A percentile compares a stretch with the other conserved stretches of the same genome.
Evolutionary conservation across 768 basidiomycete species (phyloP).

Genomic region (Suillus occidentalis): DNA sequence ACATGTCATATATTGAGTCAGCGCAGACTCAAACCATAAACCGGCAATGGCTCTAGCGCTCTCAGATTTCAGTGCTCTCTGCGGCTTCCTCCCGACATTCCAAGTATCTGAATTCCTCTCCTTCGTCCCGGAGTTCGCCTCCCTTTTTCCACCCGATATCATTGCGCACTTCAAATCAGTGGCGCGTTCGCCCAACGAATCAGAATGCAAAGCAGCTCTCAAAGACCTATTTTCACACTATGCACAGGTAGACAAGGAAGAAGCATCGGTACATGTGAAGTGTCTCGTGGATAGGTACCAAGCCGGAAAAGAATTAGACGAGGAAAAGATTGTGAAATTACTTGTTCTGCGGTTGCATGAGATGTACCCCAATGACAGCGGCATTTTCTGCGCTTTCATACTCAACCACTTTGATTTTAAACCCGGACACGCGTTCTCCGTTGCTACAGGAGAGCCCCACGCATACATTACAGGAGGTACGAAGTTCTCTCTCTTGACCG

Average conservation of each 20-base stretch:
- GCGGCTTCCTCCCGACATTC: constrained; percentile 8
- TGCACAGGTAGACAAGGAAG: neutral
- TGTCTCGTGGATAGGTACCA: constrained; percentile 6
- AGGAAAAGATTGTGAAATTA: constrained; percentile 23
- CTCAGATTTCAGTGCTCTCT: constrained; percentile 40
- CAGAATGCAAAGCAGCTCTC: neutral
- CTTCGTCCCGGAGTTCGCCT: constrained; percentile 8
- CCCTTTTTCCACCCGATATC: constrained; percentile 5
- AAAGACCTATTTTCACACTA: constrained; percentile 8
- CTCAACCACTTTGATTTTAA: constrained; percentile 53
- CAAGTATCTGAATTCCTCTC: constrained; percentile 5
- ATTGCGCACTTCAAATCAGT: neutral
- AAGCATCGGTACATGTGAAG: neutral
- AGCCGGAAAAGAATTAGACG: constrained; percentile 13
- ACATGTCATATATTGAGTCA: constrained; percentile 8
- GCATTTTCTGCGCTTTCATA: constrained; percentile 53
- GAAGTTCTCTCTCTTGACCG: constrained; percentile 9
- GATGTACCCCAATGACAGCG: constrained; percentile 56
- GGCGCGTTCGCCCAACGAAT: neutral
- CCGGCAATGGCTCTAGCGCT: constrained; percentile 57
- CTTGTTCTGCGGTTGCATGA: constrained; percentile 42
- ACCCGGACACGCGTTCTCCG: constrained; percentile 52
- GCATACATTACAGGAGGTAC: constrained; percentile 58
- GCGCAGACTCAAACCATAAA: constrained; percentile 55
- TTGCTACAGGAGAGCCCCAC: constrained; percentile 57